These are phyloP conservation scores for Mycena rebaudengoi DNA, from an alignment of 768 basidiomycete genomes.

Conservation along the genomic window DNA sequence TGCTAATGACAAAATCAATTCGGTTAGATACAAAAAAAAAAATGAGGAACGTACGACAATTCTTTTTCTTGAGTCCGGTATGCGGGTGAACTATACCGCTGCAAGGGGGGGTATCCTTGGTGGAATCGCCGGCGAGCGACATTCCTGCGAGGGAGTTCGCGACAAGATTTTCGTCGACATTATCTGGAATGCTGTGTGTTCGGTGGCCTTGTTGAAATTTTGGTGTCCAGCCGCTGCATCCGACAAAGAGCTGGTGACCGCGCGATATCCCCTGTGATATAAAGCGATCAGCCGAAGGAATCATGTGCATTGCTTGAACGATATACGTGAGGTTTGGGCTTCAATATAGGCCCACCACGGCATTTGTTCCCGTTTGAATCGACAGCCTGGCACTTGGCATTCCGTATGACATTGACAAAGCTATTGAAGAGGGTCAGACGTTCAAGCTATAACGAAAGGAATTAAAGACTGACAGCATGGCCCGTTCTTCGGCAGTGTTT, in stretches of 20 bases:
- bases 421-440: background rate
- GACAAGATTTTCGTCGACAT: too few species aligned
- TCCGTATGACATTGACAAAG: background rate
- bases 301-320: too few species aligned
- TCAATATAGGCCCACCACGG: background rate
- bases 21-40: too few species aligned
- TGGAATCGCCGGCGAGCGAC: background rate
- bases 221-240: too few species aligned
- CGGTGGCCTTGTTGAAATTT: too few species aligned
- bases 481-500: slow-evolving; percentile 4
- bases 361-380: background rate
- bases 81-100: background rate
- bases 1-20: too few species aligned
- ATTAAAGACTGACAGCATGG: background rate
- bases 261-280: too few species aligned
- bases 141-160: too few species aligned
- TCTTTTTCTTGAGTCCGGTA: background rate
- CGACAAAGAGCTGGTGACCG: too few species aligned
- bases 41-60: background rate
- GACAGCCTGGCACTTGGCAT: background rate
- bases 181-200: too few species aligned
- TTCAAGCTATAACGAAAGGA: background rate
- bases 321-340: background rate
- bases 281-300: too few species aligned
- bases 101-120: background rate